Base-by-base conservation (phyloP, 768 basidiomycete species). In the Kwoniella sp. region DNA sequence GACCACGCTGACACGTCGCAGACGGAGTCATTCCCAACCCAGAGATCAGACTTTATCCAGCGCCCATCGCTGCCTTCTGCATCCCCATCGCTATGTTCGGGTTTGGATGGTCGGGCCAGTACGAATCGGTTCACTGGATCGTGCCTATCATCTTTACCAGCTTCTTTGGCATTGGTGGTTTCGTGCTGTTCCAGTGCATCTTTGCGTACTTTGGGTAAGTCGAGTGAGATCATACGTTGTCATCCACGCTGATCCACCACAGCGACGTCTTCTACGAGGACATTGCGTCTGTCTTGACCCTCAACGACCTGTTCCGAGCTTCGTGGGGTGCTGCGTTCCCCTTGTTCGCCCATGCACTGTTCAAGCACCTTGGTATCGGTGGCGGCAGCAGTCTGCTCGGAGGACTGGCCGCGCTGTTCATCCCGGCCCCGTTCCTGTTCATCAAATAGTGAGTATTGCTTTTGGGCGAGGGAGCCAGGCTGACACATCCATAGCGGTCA, bases 341-440 rank as follows among this genome's bases (percentile, higher is more conserved):
- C 12, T 28, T 57, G 9, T 52, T 53, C 45, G 56, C 56, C 29
- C 20, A 43, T 26, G 50, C 56, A 3, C 20, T 57, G 32, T 52
- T 57, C 56, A 40, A 41, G 31, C 36, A 48, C 25, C 28, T 57
- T 12, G 56, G 56, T 17, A 52, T 49, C 22, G 46, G 44, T 15
- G 43, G 56, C n/a, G 50, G 50, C 5, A 42, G 39, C n/a, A 46
- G 50, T 39, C 17, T 57, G 27, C 17, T 57, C 7, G 56, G 56
- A 3, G 43, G 43, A 17, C n/a, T 57, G 5, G 50, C 50, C 19
- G 33, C 29, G 22, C 32, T 52, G 10, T 57, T 57, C 49, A 36
- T 57, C 14, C 56, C 56, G 8, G 56, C 50, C 22, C 56, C 56
- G 6, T 57, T 57, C 55, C 29, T 57, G n/a, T 57, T 57, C 41